These are phyloP conservation scores for Vaccinium macrocarpon DNA, from an alignment of 148 eudicot genomes.

Conservation along the genomic window DNA sequence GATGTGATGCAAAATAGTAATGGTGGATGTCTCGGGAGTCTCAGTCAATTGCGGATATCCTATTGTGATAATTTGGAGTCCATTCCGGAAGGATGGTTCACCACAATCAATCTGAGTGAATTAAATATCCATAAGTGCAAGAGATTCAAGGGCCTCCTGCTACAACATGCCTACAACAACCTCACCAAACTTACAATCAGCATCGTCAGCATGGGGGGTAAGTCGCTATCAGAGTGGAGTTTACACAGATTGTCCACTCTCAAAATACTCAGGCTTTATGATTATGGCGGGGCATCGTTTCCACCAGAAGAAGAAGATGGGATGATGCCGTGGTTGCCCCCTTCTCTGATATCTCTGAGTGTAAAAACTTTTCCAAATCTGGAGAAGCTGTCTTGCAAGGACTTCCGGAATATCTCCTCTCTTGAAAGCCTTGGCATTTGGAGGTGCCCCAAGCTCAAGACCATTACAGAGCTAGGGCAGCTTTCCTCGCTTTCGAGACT, in stretches of 20 bases:
- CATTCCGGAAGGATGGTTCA: constrained; percentile 5
- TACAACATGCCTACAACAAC: neutral
- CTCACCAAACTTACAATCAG: neutral
- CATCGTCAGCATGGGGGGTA: too few species aligned
- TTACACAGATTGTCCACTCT: neutral
- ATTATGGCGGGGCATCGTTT: neutral
- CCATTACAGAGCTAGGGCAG: neutral
- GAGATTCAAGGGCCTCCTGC: neutral
- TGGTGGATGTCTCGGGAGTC: neutral
- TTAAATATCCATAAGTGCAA: neutral
- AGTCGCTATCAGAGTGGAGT: too few species aligned
- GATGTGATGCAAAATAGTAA: neutral
- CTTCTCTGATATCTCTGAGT: neutral
- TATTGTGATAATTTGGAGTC: neutral
- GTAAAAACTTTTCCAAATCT: neutral
- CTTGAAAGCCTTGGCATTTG: neutral
- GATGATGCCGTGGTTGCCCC: neutral
- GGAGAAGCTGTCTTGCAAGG: neutral
- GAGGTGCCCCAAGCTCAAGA: neutral
- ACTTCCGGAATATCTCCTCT: neutral
- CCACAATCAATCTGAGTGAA: neutral
- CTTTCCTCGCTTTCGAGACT: neutral
- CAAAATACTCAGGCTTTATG: neutral
- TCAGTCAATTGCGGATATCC: neutral
- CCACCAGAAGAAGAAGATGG: neutral